phyloP scores from a whole-genome alignment of 1,284 basidiomycete genomes.

The Entoloma clypeatum region DNA sequence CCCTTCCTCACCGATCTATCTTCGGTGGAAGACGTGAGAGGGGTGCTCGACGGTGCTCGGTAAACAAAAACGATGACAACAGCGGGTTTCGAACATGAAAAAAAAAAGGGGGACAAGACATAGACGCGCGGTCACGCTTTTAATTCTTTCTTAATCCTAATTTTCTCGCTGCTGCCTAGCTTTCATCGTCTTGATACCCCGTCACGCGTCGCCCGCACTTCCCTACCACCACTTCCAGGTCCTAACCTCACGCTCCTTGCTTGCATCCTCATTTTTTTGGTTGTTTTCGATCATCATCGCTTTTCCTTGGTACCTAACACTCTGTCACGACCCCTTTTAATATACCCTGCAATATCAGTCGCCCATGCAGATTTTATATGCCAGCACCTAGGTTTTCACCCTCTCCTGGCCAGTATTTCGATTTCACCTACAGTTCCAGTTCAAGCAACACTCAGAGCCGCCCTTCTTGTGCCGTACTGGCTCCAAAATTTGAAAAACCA shows the following conservation, averaged over 20 bases:
- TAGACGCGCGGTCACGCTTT: slow-evolving; percentile 13
- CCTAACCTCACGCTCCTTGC: slow-evolving; percentile 8
- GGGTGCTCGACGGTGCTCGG: slow-evolving; percentile 83
- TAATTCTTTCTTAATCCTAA: slow-evolving; percentile 11
- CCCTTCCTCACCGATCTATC: slow-evolving; percentile 90
- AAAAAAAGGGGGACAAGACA: slow-evolving; percentile 12
- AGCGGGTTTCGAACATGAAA: slow-evolving; percentile 2
- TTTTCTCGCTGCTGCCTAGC: slow-evolving; percentile 12
- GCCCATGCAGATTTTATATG: slow-evolving; percentile 12
- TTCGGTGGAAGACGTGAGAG: slow-evolving; percentile 86
- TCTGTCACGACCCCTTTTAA: slow-evolving; percentile 20
- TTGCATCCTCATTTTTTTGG: slow-evolving; percentile 15
- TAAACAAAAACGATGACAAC: slow-evolving; percentile 31
- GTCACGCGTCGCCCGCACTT: slow-evolving; percentile 8
- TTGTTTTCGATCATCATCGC: slow-evolving; percentile 20
- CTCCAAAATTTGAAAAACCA: too few species aligned
- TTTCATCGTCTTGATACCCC: slow-evolving; percentile 13
- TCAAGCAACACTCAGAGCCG: too few species aligned
- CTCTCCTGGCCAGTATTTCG: too few species aligned
- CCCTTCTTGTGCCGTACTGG: too few species aligned
- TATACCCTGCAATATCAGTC: slow-evolving; percentile 37
- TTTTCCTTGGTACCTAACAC: slow-evolving; percentile 33
- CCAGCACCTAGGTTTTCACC: slow-evolving; percentile 8
- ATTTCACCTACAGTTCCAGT: too few species aligned
- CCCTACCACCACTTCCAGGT: slow-evolving; percentile 6